These are phyloP conservation scores for Penicillium sp. DNA, from an alignment of 2,329 filamentous ascomycete genomes.

Conservation along the genomic window DNA sequence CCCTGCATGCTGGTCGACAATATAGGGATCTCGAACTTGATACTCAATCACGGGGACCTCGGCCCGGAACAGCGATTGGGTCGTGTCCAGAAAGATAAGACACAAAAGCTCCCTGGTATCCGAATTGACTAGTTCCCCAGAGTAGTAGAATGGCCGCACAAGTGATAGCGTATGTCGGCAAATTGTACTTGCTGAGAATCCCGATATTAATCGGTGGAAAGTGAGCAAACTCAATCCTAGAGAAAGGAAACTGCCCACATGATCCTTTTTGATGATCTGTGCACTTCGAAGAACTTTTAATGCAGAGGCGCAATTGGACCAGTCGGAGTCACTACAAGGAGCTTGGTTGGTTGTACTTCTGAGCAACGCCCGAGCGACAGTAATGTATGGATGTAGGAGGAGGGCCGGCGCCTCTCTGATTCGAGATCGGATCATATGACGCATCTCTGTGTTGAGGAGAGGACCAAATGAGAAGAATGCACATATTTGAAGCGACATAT, in stretches of 20 bases:
- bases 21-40: not conserved
- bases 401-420: not conserved
- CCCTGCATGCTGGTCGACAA: conserved; percentile 2
- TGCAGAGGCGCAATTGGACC: not conserved
- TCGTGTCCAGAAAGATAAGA: conserved; percentile 2
- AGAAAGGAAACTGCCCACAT: not conserved
- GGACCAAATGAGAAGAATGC: conserved; percentile 1
- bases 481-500: not conserved
- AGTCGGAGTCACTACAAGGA: not conserved
- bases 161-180: conserved; percentile 1
- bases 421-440: not conserved
- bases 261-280: not conserved
- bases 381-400: conserved; percentile 1
- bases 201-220: conserved; percentile 5
- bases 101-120: conserved; percentile 1
- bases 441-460: not conserved
- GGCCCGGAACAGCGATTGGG: conserved; percentile 2
- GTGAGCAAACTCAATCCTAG: not conserved
- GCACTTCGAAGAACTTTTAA: not conserved
- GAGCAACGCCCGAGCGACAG: not conserved
- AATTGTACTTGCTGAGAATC: conserved; percentile 2
- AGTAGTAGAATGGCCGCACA: conserved; percentile 2
- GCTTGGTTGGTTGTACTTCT: not conserved
- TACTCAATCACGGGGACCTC: not conserved
- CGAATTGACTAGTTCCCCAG: not conserved